Evolutionary conservation across 2,329 filamentous ascomycete genomes (phyloP), one percentile per base, ranked within the genome.

Genomic region (Ophiostoma ips): DNA sequence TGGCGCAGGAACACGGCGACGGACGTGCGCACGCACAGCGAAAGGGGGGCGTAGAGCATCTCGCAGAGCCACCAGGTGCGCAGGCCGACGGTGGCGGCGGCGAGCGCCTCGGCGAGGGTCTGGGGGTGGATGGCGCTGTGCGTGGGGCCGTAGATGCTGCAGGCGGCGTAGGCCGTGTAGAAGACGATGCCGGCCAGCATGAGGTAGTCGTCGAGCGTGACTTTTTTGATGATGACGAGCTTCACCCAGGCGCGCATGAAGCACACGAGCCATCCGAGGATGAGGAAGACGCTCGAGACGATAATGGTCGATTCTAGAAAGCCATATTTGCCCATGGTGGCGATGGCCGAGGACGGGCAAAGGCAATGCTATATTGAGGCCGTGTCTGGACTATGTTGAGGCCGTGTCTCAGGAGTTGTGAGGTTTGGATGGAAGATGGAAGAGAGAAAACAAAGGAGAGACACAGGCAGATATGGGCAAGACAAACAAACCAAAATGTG

Each of bases 161-260:
- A 58, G 24, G 55, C 56, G 0, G 57, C 2, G 55, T 65, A 65
- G 15, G 53, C 59, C 1, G 61, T 60, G 53, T 67, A 70, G 13
- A 60, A 52, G 18, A 75, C 72, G 60, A 72, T 60, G 3, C 70
- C 68, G 28, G 62, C 46, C 19, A 73, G 60, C 57, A 73, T 71
- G 43, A 73, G 58, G 54, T 64, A 69, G 62, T 76, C 73, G 46
- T 76, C 73, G 3, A 64, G 34, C 0, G 66, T 63, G 33, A 71
- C 58, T 30, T 63, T 66, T 47, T 67, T 69, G 36, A 71, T 61
- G 19, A 75, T 58, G 28, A 64, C 60, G 1, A 64, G 46, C 50
- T 71, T 69, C 43, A 71, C 70, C 56, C 70, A 72, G 9, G 64
- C 65, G 15, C 72, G 66, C 35, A 72, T 55, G 35, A 65, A 53